A percentile compares a stretch with the other conserved stretches of the same genome.
Conservation (phyloP, 2,329 filamentous ascomycete species). For the Fusarium setosum region DNA sequence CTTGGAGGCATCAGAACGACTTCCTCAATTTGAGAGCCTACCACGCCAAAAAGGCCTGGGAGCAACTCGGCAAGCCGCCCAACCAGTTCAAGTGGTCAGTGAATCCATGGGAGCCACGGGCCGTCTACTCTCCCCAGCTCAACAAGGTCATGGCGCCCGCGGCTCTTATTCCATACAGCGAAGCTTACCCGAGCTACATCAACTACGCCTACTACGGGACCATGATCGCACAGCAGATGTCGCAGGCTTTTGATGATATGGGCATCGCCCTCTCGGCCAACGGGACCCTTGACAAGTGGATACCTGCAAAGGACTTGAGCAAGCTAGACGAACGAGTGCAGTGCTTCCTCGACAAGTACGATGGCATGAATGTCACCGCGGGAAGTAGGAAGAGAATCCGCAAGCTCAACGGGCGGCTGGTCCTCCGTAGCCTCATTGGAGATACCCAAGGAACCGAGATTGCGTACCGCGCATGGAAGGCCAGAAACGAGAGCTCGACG, state of each 20-base stretch:
- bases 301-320: neutral
- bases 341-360: conserved; percentile 26
- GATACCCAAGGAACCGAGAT: conserved; percentile 58
- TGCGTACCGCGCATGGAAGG: conserved; percentile 68
- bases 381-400: neutral
- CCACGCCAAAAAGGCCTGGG: conserved; percentile 15
- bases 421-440: conserved; percentile 12
- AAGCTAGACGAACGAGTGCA: neutral
- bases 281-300: conserved; percentile 68
- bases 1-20: conserved; percentile 26
- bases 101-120: conserved; percentile 3
- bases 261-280: conserved; percentile 49
- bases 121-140: conserved; percentile 9
- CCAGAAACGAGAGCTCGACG: neutral
- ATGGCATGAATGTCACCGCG: neutral
- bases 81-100: conserved; percentile 1
- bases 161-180: neutral
- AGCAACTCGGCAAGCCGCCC: conserved; percentile 1
- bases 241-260: conserved; percentile 18
- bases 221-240: conserved; percentile 18
- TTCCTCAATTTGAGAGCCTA: conserved; percentile 23
- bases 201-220: conserved; percentile 26
- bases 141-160: conserved; percentile 32
- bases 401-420: conserved; percentile 30
- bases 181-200: conserved; percentile 11